Conservation (phyloP, 2,329 filamentous ascomycete genomes). For the Ambrosiella beaveri region DNA sequence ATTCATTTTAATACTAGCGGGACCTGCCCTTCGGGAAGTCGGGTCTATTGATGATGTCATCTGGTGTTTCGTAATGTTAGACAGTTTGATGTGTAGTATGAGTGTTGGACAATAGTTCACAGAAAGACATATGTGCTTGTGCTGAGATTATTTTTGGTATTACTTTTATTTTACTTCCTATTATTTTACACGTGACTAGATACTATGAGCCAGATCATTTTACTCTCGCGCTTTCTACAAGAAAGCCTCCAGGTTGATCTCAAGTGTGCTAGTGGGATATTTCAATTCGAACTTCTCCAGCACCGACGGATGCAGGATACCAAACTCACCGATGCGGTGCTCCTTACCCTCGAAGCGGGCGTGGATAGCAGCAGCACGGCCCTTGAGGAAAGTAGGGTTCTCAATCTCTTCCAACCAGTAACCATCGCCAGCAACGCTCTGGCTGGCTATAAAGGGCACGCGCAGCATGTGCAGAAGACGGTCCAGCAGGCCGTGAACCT, state of each 20-base stretch:
- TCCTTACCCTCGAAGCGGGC: conserved; percentile 58
- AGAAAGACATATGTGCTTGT: background rate
- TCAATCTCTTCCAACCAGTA: conserved; percentile 95
- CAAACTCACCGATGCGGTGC: conserved; percentile 64
- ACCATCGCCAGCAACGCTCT: conserved; percentile 40
- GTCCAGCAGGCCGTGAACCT: conserved; percentile 87
- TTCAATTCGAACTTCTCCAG: conserved; percentile 84
- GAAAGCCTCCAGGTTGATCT: conserved; percentile 90
- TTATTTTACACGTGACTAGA: conserved; percentile 7
- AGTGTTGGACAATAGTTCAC: background rate
- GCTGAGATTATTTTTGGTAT: conserved; percentile 13
- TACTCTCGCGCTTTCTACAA: conserved; percentile 34
- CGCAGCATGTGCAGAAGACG: conserved; percentile 84
- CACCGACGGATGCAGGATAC: conserved; percentile 83
- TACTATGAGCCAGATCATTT: conserved; percentile 10
- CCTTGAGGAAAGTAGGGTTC: conserved; percentile 79
- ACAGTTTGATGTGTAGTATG: background rate
- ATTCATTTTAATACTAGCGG: no score
- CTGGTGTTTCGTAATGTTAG: no score
- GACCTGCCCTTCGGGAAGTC: no score
- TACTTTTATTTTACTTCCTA: conserved; percentile 8
- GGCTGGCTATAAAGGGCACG: conserved; percentile 55
- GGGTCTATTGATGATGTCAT: no score
- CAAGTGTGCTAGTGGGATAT: conserved; percentile 84
- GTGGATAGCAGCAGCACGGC: conserved; percentile 74